Evolutionary conservation across 2,329 filamentous ascomycete species (phyloP).

Genomic region (Cucurbitaria berberidis): DNA sequence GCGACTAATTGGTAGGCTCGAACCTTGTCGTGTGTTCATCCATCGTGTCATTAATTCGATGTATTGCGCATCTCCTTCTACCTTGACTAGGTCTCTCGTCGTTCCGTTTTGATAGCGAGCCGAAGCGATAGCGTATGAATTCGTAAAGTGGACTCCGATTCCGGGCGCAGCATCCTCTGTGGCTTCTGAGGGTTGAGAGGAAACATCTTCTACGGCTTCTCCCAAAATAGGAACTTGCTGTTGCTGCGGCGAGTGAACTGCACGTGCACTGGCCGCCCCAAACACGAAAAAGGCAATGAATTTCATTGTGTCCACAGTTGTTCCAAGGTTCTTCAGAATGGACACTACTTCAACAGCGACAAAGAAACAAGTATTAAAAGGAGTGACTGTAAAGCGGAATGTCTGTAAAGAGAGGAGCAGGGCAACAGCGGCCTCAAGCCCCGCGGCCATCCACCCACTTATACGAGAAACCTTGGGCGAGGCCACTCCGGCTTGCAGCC

Average conservation of each 20-base stretch:
- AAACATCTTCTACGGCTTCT: not conserved
- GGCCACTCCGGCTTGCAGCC: not conserved
- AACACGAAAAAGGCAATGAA: not conserved
- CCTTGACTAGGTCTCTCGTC: slow-evolving; percentile 25
- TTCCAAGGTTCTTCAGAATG: not conserved
- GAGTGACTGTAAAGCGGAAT: not conserved
- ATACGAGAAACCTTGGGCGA: not conserved
- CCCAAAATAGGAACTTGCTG: not conserved
- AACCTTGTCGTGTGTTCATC: slow-evolving; percentile 15
- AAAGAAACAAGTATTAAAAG: not conserved
- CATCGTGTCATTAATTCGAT: slow-evolving; percentile 31
- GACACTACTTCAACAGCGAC: not conserved
- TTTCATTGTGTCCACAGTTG: not conserved
- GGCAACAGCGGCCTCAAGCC: not conserved
- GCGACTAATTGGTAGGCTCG: slow-evolving; percentile 13
- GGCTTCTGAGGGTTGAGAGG: not conserved
- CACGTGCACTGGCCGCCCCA: not conserved
- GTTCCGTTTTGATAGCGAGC: slow-evolving; percentile 33
- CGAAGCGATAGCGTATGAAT: slow-evolving; percentile 32
- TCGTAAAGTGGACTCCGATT: slow-evolving; percentile 38
- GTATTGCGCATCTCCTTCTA: slow-evolving; percentile 31
- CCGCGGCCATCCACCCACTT: not conserved
- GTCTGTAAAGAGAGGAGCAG: not conserved
- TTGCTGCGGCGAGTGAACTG: not conserved
- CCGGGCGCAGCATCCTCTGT: slow-evolving; percentile 11